phyloP scores from a whole-genome alignment of 768 basidiomycete species.

The Cyathus striatus region DNA sequence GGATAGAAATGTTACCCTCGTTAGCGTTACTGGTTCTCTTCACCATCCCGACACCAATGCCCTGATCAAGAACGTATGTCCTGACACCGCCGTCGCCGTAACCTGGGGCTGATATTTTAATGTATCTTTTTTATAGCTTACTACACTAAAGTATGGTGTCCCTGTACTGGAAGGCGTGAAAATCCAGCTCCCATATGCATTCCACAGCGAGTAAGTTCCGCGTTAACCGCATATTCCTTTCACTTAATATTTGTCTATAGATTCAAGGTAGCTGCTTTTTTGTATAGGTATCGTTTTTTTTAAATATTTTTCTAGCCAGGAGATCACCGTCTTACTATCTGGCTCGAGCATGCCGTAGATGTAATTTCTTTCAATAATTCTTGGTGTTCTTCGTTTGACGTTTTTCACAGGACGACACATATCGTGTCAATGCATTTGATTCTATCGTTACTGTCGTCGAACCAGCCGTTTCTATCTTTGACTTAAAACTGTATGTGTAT shows the following conservation, averaged over 20 bases:
- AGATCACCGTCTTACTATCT: conserved; percentile 67
- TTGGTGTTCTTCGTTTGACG: background rate
- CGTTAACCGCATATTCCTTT: conserved; percentile 5
- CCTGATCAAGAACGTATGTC: conserved; percentile 65
- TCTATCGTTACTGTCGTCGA: conserved; percentile 77
- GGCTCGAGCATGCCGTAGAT: conserved; percentile 67
- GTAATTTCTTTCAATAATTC: conserved; percentile 29
- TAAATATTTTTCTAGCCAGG: conserved; percentile 46
- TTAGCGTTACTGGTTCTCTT: conserved; percentile 62
- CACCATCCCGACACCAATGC: conserved; percentile 56
- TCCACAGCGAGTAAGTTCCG: conserved; percentile 74
- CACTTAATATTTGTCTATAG: conserved; percentile 25
- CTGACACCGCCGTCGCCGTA: background rate
- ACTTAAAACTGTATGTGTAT: conserved; percentile 66
- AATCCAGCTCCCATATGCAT: conserved; percentile 63
- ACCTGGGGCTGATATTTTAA: background rate
- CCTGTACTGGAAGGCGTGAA: conserved; percentile 51
- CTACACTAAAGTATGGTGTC: conserved; percentile 46
- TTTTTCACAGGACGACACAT: conserved; percentile 41
- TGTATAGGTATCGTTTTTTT: too few relatives aligned
- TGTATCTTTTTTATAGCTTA: conserved; percentile 39
- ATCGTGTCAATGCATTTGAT: conserved; percentile 68
- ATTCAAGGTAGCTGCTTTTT: conserved; percentile 50
- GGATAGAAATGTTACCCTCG: conserved; percentile 63
- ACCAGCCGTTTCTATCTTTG: conserved; percentile 71